phyloP scores from a whole-genome alignment of 2,329 filamentous ascomycete genomes.

The Penicillium sp. region DNA sequence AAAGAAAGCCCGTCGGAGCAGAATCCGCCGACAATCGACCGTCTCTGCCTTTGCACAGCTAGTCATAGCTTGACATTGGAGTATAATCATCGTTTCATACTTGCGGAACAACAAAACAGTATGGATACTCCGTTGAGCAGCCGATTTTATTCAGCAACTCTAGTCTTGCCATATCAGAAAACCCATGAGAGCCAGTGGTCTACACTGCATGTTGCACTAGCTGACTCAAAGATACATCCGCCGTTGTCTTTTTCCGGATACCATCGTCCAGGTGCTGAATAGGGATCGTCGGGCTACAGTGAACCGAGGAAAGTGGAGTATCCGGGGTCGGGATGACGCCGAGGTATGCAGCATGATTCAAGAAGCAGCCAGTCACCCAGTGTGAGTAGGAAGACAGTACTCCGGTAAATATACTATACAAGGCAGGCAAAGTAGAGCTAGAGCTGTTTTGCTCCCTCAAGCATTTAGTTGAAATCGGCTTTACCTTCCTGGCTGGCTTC shows the following conservation, averaged over 20 bases:
- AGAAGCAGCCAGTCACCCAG: not conserved
- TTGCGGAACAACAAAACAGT: no score
- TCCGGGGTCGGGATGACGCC: not conserved
- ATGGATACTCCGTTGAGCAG: no score
- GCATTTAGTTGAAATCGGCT: not conserved
- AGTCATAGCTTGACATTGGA: no score
- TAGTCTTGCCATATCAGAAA: no score
- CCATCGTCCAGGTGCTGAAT: no score
- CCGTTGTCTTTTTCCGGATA: no score
- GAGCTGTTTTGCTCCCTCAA: not conserved
- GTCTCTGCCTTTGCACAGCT: not conserved
- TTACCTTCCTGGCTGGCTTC: not conserved
- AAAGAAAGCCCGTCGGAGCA: not conserved
- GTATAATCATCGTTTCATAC: no score
- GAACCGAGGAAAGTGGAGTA: conserved; percentile 1
- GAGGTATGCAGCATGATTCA: not conserved
- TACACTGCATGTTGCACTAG: no score
- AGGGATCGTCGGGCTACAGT: not conserved
- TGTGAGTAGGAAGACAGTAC: not conserved
- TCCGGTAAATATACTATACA: not conserved
- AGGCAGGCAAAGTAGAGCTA: not conserved
- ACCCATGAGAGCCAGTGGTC: no score
- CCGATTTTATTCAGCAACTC: no score
- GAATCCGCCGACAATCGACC: not conserved
- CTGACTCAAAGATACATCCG: no score